Evolutionary conservation across 345 rosid genomes (phyloP).

Genomic region (Toxicodendron radicans): DNA sequence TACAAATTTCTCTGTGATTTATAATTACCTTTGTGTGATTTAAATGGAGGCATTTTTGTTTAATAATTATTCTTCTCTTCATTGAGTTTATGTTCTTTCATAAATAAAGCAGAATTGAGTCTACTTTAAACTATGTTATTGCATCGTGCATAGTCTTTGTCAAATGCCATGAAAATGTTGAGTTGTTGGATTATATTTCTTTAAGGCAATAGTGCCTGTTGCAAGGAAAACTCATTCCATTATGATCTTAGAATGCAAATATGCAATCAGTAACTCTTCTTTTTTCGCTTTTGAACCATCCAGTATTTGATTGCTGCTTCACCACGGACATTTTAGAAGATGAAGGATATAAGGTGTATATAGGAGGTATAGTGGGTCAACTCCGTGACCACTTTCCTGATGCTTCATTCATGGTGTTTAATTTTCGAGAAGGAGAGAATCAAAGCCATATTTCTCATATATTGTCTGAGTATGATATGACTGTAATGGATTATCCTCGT

Average conservation of each 20-base stretch:
- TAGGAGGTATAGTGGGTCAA: constrained; percentile 56
- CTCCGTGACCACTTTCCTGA: constrained; percentile 53
- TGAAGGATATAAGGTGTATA: constrained; percentile 49
- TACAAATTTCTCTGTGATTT: not conserved
- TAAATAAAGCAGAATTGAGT: not conserved
- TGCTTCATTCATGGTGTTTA: constrained; percentile 78
- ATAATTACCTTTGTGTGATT: no score
- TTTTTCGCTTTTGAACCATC: constrained; percentile 10
- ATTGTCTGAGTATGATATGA: constrained; percentile 65
- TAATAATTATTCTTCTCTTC: no score
- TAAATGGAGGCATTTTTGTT: not conserved
- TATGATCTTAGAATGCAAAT: not conserved
- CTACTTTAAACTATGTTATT: not conserved
- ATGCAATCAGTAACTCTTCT: not conserved
- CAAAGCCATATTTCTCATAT: constrained; percentile 52
- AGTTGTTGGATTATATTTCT: not conserved
- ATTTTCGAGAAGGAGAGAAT: constrained; percentile 57
- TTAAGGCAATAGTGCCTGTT: not conserved
- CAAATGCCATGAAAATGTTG: not conserved
- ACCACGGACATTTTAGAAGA: constrained; percentile 49
- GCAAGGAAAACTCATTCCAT: not conserved
- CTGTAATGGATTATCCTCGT: constrained; percentile 84
- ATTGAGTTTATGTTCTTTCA: not conserved
- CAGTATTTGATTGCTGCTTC: constrained; percentile 77
- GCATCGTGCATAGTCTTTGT: not conserved